phyloP scores from a whole-genome alignment of 352 stramenopile species.

The Pythium coloratum region DNA sequence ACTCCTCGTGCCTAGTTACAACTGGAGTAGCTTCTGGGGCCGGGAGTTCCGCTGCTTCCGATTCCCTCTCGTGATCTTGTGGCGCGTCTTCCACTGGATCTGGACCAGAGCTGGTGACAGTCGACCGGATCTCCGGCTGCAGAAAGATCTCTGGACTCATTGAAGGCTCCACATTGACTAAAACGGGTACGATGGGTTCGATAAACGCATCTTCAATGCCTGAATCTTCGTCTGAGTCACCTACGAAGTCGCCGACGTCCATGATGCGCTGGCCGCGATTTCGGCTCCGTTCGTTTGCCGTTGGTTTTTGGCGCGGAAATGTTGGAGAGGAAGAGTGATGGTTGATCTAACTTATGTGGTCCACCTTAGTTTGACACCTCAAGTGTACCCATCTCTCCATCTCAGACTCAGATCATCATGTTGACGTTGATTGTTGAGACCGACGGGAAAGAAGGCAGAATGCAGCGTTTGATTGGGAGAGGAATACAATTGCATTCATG shows the following conservation, averaged over 20 bases:
- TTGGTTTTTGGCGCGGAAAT: slow-evolving; percentile 21
- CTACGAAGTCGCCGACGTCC: slow-evolving; percentile 30
- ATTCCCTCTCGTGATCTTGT: background rate
- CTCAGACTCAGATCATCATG: background rate
- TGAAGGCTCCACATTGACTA: background rate
- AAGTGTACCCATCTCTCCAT: background rate
- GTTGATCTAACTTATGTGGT: slow-evolving; percentile 13
- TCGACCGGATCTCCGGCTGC: background rate
- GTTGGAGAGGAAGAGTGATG: slow-evolving; percentile 12
- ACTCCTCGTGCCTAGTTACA: background rate
- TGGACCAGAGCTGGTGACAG: background rate
- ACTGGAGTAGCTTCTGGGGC: background rate
- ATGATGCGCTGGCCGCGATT: slow-evolving; percentile 10
- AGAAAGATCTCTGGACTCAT: background rate
- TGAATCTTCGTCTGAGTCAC: slow-evolving; percentile 28
- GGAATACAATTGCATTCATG: background rate
- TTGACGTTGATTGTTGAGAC: background rate
- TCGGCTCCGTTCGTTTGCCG: background rate
- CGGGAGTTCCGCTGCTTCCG: background rate
- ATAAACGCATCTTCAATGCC: slow-evolving; percentile 6
- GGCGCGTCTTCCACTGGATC: background rate
- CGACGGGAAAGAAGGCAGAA: background rate
- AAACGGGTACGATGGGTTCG: background rate
- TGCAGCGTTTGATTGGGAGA: background rate
- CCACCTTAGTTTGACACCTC: slow-evolving; percentile 2